Conservation (phyloP, 208 protist genomes). For the Herpetomonas samuelpessoai region DNA sequence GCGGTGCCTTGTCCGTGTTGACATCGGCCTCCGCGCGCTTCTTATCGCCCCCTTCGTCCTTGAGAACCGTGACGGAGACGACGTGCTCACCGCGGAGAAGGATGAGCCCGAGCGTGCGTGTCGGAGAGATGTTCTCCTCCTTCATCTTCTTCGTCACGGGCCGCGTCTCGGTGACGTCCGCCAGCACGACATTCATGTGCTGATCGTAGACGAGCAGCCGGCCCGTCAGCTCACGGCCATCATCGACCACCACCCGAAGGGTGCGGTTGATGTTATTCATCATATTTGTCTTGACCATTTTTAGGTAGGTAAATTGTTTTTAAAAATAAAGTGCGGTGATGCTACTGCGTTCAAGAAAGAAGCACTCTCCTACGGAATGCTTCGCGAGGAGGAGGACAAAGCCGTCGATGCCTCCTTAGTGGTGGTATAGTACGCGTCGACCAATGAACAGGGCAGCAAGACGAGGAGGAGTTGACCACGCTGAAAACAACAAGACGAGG, state of each 20-base stretch:
- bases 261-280: conserved; percentile 82
- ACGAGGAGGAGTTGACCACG: no score
- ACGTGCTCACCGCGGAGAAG: conserved; percentile 85
- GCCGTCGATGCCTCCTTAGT: no score
- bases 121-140: conserved; percentile 46
- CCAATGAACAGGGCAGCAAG: no score
- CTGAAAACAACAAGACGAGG: no score
- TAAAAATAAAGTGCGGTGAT: background rate
- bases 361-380: no score
- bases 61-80: conserved; percentile 69
- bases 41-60: conserved; percentile 9
- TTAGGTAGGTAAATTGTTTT: conserved; percentile 3
- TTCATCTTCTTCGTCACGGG: conserved; percentile 68
- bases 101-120: conserved; percentile 65
- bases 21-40: background rate
- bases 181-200: conserved; percentile 89
- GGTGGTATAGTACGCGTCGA: no score
- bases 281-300: conserved; percentile 74
- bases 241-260: conserved; percentile 62
- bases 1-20: conserved; percentile 42
- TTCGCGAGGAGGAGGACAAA: no score
- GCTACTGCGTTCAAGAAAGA: background rate
- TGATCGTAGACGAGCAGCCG: conserved; percentile 82
- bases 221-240: conserved; percentile 69
- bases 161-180: conserved; percentile 53